These are phyloP conservation scores for Abrus precatorius DNA, from an alignment of 306 rosid genomes.

Conservation along the genomic window DNA sequence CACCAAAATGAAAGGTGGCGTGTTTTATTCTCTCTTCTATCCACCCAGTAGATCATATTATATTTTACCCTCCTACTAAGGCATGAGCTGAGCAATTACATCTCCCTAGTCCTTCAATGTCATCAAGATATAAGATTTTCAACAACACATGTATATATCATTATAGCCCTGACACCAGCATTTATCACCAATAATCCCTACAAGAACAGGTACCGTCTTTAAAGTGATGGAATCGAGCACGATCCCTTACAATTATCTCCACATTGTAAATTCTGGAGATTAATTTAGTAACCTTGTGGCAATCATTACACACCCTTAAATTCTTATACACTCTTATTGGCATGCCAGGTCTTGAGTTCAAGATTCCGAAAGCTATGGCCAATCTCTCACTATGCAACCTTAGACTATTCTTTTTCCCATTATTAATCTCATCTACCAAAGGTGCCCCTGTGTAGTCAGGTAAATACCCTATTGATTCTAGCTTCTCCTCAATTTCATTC, in stretches of 20 bases:
- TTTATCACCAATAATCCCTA: conserved; percentile 70
- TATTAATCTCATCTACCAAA: conserved; percentile 58
- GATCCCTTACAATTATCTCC: conserved; percentile 80
- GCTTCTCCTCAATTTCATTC: conserved; percentile 61
- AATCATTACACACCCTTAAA: conserved; percentile 77
- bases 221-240: conserved; percentile 76
- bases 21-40: neutral
- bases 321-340: conserved; percentile 78
- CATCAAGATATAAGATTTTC: neutral
- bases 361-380: conserved; percentile 80
- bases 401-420: conserved; percentile 57
- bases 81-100: neutral
- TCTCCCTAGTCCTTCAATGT: neutral
- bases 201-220: conserved; percentile 79
- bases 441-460: conserved; percentile 69
- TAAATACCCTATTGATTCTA: conserved; percentile 58
- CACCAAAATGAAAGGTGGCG: neutral
- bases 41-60: neutral
- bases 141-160: neutral
- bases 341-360: conserved; percentile 59
- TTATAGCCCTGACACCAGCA: neutral
- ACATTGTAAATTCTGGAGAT: conserved; percentile 63
- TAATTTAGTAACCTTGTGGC: conserved; percentile 71
- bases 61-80: neutral
- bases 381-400: conserved; percentile 79